Evolutionary conservation across 2,329 filamentous ascomycete genomes (phyloP), one percentile per base, ranked within the genome.

Genomic region (Monilinia laxa): DNA sequence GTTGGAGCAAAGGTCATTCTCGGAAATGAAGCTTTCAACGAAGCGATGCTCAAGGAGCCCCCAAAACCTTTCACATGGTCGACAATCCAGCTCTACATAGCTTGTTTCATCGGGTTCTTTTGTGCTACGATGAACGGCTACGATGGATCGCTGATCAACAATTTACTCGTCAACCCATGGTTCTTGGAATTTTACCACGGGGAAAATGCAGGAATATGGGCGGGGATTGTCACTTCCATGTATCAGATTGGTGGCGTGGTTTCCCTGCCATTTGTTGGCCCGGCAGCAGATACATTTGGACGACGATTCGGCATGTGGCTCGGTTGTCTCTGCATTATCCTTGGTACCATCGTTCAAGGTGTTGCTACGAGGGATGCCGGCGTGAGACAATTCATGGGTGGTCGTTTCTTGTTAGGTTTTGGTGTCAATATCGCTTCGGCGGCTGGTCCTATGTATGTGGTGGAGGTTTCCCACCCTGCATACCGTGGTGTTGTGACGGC

Each of bases 401-500:
- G 85, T n/a, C 81, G 85, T 38, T 87, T 88, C 76, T 76, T 88
- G 25, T 81, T 88, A 3, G 86, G 86, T 64, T 87, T 88, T 68
- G 82, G 82, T 63, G 81, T 82, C 35, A 79, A 79, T 53, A 79
- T 83, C 68, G 79, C 80, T 23, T 78, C 80, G 1, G 78, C 80
- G 1, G 80, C 81, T 9, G 81, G 80, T 1, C 81, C 81, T 7
- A 79, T 80, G 65, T 82, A 82, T 70, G 80, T 82, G 23, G 78
- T 81, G 28, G 81, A 83, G 71, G 78, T 82, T 42, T 78, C 78
- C 62, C 80, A 82, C 70, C 81, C 81, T 7, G 79, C 79, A 7
- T 82, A 79, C 69, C 79, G 81, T 60, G 81, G 81, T 60, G 70
- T 79, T 28, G 77, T 82, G 11, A 81, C 64, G 18, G 64, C 55